Evolutionary conservation across 2,329 filamentous ascomycete species (phyloP), one percentile per base, ranked within the genome.

Genomic region (Ustulina deusta): DNA sequence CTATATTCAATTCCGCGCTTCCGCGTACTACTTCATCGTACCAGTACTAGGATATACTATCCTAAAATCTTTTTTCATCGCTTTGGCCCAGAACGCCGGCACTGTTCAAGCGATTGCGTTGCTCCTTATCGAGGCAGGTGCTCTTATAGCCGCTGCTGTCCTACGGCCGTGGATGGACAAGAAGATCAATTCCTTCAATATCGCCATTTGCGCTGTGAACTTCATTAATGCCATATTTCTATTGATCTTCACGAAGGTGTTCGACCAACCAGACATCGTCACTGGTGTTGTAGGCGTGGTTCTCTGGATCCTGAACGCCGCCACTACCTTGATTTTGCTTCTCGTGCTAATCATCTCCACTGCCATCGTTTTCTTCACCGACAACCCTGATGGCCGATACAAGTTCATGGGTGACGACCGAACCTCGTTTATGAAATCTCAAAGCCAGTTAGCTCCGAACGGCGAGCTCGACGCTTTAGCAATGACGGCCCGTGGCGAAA

Each of bases 81-180:
- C 91, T 61, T 89, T 97, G 65, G 89, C 87, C 32, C 95, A 98
- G 79, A 83, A 83, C 49, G 87, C 84, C 38, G 88, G 90, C 36
- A 87, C 88, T 4, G 89, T 90, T 22, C 94, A 97, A 81, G 93
- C 93, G 10, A 85, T 97, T 65, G 92, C 90, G 17, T 86, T 97
- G 65, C 84, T 98, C 46, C 84, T 97, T 67, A 89, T 97, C 64
- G 95, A 98, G 80, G 91, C 91, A 1, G 88, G 81, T 60, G 90
- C 92, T 74, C 85, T 98, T 64, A 91, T 97, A 74, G 89, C 83
- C 25, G 90, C 93, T 63, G 91, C 90, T 68, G 90, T 97, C 61
- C 83, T 97, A 73, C 90, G 93, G 68, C 95, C 95, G 20, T 98
- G 93, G 91, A 98, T 98, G 95, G 95, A 97, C 85, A 97, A 97